These are phyloP conservation scores for Zizania latifolia DNA, from an alignment of 176 grass and related monocot genomes.

Conservation along the genomic window DNA sequence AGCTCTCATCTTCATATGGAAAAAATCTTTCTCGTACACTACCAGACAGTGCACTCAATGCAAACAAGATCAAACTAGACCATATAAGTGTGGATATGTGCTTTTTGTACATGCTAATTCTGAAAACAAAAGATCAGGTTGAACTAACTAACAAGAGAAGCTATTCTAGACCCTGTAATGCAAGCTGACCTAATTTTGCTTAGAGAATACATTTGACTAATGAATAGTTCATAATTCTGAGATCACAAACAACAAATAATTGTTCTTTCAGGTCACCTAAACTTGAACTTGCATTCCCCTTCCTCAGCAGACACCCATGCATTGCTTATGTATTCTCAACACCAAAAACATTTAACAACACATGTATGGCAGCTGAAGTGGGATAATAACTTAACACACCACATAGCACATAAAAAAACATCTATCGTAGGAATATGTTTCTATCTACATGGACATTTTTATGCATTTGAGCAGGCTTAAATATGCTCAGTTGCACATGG, in stretches of 20 bases:
- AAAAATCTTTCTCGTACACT: background rate
- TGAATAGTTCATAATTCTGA: background rate
- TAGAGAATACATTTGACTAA: background rate
- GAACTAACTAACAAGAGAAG: background rate
- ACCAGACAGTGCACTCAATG: background rate
- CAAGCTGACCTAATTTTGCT: background rate
- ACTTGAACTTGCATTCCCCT: no score
- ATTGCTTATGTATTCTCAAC: background rate
- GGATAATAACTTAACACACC: background rate
- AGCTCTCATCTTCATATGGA: background rate
- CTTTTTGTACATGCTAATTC: background rate
- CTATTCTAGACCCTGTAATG: background rate
- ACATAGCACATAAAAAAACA: background rate
- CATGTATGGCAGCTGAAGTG: background rate
- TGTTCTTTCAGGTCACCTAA: background rate
- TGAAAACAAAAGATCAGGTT: background rate
- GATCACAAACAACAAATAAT: background rate
- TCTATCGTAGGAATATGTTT: background rate
- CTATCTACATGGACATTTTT: background rate
- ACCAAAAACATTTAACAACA: background rate
- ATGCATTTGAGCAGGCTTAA: background rate
- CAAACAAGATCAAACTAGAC: background rate
- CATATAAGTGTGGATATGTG: background rate
- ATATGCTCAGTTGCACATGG: background rate
- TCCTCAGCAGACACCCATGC: background rate